phyloP scores from a whole-genome alignment of 2,329 filamentous ascomycete species.

The Exophiala sideris region DNA sequence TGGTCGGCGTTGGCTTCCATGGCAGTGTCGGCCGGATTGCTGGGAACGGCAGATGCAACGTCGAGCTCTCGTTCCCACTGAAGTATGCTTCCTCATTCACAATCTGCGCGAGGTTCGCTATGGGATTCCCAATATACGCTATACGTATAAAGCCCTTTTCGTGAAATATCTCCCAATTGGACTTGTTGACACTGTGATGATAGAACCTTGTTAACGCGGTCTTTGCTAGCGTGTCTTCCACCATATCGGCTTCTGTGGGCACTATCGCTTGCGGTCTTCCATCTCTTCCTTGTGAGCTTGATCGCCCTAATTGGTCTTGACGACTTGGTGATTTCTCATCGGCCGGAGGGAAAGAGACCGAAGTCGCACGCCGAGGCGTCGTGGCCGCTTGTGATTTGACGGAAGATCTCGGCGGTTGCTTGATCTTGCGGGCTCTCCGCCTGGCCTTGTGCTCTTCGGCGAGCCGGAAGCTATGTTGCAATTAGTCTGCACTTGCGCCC shows the following conservation, averaged over 20 bases:
- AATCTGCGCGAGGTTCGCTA: slow-evolving; percentile 8
- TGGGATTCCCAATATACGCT: slow-evolving; percentile 7
- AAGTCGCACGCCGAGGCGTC: too few species aligned
- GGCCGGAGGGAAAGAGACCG: too few species aligned
- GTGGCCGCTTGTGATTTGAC: too few species aligned
- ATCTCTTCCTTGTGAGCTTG: not conserved
- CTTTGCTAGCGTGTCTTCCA: not conserved
- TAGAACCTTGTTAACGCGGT: slow-evolving; percentile 6
- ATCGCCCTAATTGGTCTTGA: too few species aligned
- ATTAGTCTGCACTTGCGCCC: not conserved
- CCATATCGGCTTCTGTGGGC: not conserved
- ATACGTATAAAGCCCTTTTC: slow-evolving; percentile 1
- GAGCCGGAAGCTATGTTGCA: not conserved
- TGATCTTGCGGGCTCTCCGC: too few species aligned
- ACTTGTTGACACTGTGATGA: slow-evolving; percentile 1
- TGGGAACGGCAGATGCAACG: slow-evolving; percentile 5
- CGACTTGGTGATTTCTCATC: too few species aligned
- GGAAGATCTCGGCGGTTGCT: too few species aligned
- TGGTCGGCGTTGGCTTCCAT: not conserved
- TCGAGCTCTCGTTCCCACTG: not conserved
- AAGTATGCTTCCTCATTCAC: not conserved
- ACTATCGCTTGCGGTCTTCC: not conserved
- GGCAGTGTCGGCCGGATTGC: slow-evolving; percentile 1
- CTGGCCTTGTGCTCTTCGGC: too few species aligned
- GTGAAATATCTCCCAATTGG: slow-evolving; percentile 11